phyloP scores from a whole-genome alignment of 768 basidiomycete species.

The Trametes gibbosa region DNA sequence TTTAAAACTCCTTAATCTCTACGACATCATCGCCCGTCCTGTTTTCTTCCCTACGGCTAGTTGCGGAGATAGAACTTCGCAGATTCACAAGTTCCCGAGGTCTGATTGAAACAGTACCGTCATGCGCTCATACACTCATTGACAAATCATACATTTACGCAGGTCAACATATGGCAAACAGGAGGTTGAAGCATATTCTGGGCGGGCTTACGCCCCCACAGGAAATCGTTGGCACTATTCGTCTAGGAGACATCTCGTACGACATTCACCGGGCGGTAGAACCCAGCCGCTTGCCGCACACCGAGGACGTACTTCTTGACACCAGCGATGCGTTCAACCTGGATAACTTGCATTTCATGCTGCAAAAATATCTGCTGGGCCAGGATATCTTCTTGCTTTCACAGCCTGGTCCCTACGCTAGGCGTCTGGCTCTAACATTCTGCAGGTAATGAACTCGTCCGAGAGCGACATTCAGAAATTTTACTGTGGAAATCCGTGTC shows the following conservation, averaged over 20 bases:
- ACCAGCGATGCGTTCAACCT: constrained; percentile 49
- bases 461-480: too few relatives aligned
- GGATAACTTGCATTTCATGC: constrained; percentile 60
- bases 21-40: not conserved
- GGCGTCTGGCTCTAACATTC: constrained; percentile 60
- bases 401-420: constrained; percentile 66
- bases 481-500: not conserved
- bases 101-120: not conserved
- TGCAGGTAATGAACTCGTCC: constrained; percentile 40
- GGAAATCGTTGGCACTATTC: constrained; percentile 50
- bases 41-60: not conserved
- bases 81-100: not conserved
- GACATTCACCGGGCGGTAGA: constrained; percentile 48
- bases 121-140: not conserved
- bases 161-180: constrained; percentile 20
- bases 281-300: constrained; percentile 49
- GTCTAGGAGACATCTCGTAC: constrained; percentile 54
- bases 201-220: constrained; percentile 41
- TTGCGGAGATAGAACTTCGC: not conserved
- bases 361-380: constrained; percentile 66
- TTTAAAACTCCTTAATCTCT: not conserved
- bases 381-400: constrained; percentile 67
- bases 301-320: constrained; percentile 44
- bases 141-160: not conserved
- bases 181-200: constrained; percentile 49